Base-by-base conservation (phyloP, 129 eudicot species). In the Chrysanthemum lavandulifolium region DNA sequence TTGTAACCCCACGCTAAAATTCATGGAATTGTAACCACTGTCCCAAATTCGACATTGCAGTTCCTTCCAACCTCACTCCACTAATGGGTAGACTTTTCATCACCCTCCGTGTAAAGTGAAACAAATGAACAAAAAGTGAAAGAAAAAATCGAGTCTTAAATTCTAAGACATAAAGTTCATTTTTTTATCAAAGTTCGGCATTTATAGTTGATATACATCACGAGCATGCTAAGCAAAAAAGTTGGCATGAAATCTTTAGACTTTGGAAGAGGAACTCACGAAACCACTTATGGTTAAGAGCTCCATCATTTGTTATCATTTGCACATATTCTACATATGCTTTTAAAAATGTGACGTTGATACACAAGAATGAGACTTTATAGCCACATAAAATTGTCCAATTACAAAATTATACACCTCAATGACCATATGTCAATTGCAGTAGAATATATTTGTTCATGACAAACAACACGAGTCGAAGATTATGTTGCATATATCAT, bases 371-470 rank as follows among this genome's bases (percentile, higher is more conserved):
- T 16, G 64, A 12, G 10, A 61, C 2, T 23, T 14, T 12, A 2
- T 33, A 33, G 68, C 19, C 50, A 53, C 13, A 18, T 23, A 13
- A 13, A 64, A 1, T n/a, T 59, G 74, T 40, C 12, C 27, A 53
- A 29, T 14, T 53, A 66, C 16, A 49, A 55, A 2, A 70, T 25
- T 25, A 94, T 94, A 65, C 97, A 94, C 16, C 98, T 97, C 71
- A 94, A 71, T 1, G 97, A 94, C 97, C 98, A 94, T 96, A 94
- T 94, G 69, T 94, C 98, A 81, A 94, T 90, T 56, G 97, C 98
- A 6, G 97, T 94, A 63, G 98, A 94, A 84, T 94, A 19, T 19
- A 19, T 19, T 19, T 19, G 21, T 19, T 19, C 21, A 19, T 19
- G 21, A 19, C 21, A 19, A 19, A 19, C 21, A 19, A 19, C 21